Percentiles rank a stretch among this genome's conserved stretches.
phyloP scores from a whole-genome alignment of 345 rosid genomes.

The Eucalyptus camaldulensis region DNA sequence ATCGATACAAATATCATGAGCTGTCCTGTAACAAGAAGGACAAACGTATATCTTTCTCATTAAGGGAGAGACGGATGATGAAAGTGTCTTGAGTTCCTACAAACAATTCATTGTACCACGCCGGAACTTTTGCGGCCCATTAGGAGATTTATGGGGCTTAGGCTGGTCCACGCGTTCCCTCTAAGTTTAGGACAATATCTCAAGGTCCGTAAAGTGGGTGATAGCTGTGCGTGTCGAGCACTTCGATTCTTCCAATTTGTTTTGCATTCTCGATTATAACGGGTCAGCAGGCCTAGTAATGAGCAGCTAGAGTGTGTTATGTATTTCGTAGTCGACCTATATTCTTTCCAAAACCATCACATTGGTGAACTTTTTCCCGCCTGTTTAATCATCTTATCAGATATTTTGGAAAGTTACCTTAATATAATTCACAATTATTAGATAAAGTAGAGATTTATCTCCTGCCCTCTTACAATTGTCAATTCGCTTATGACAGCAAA shows the following conservation, averaged over 20 bases:
- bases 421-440: not conserved
- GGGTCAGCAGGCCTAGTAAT: too few relatives aligned
- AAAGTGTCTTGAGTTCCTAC: not conserved
- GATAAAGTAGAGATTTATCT: not conserved
- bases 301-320: too few relatives aligned
- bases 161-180: not conserved
- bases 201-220: not conserved
- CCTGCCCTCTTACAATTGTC: not conserved
- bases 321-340: too few relatives aligned
- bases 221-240: not conserved
- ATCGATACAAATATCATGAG: too few relatives aligned
- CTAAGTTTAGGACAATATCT: not conserved
- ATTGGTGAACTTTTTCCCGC: too few relatives aligned
- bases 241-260: not conserved
- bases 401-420: not conserved
- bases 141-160: not conserved
- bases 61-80: not conserved
- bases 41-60: not conserved
- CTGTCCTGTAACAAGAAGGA: conserved; percentile 42
- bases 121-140: rapidly evolving
- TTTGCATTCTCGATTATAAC: too few relatives aligned
- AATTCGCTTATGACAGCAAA: not conserved
- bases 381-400: not conserved
- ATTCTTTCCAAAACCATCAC: too few relatives aligned
- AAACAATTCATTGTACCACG: too few relatives aligned